Conservation (phyloP, 805 yeast species). For the Lachancea kluyveri region DNA sequence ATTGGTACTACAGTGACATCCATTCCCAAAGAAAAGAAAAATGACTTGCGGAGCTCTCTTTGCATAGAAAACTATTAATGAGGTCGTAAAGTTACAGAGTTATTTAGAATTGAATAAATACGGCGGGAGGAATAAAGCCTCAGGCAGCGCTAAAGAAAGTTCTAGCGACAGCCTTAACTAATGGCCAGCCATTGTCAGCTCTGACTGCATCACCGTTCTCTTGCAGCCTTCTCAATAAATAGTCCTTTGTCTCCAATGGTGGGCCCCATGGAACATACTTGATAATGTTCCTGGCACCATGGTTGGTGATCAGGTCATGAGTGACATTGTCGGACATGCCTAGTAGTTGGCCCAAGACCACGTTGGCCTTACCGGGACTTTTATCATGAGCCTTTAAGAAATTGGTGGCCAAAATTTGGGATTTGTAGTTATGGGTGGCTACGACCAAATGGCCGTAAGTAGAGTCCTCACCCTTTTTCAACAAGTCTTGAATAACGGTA, state of each 20-base stretch:
- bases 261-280: constrained; percentile 99
- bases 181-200: constrained; percentile 72
- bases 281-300: constrained; percentile 67
- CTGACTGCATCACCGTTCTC: constrained; percentile 95
- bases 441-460: constrained; percentile 75
- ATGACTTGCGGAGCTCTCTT: too few species aligned
- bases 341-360: constrained; percentile 81
- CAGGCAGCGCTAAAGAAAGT: constrained; percentile 20
- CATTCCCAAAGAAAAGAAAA: too few species aligned
- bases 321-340: constrained; percentile 96
- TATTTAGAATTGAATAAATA: too few species aligned
- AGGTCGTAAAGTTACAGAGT: too few species aligned
- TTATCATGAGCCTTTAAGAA: constrained; percentile 34
- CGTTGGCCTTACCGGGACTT: constrained; percentile 41
- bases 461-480: constrained; percentile 37
- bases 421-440: constrained; percentile 81
- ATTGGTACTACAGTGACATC: too few species aligned
- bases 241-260: constrained; percentile 86
- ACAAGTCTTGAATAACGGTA: constrained; percentile 53
- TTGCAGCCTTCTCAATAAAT: constrained; percentile 80
- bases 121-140: too few species aligned
- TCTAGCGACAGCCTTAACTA: constrained; percentile 47
- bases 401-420: constrained; percentile 67
- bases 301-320: constrained; percentile 57
- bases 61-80: too few species aligned